phyloP scores from a whole-genome alignment of 768 basidiomycete species.

The Lactarius psammicola region DNA sequence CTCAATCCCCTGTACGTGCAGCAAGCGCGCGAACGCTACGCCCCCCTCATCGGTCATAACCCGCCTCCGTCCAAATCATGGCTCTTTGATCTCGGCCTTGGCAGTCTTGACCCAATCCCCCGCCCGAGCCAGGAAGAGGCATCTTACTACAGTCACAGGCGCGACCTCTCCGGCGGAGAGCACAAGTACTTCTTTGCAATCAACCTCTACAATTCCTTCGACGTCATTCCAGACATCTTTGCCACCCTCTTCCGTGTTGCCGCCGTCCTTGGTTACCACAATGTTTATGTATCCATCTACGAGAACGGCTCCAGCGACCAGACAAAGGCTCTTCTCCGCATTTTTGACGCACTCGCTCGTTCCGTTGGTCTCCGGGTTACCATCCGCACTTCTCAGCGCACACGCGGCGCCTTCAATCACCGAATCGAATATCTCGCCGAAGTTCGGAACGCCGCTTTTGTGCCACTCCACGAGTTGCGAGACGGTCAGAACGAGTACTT shows the following conservation, averaged over 20 bases:
- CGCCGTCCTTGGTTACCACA: conserved; percentile 91
- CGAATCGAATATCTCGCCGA: conserved; percentile 99
- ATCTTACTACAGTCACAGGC: conserved; percentile 36
- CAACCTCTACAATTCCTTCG: conserved; percentile 99
- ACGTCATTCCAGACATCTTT: conserved; percentile 96
- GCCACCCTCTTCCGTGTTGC: conserved; percentile 93
- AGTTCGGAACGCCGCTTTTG: conserved; percentile 97
- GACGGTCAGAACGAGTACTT: conserved; percentile 93
- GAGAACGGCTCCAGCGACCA: conserved; percentile 99
- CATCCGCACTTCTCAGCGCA: conserved; percentile 90
- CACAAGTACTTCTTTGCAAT: conserved; percentile 99
- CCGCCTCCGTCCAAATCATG: conserved; percentile 57
- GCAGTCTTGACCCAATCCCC: conserved; percentile 31
- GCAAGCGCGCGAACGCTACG: conserved; percentile 85
- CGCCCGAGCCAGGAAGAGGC: conserved; percentile 43
- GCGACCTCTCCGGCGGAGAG: conserved; percentile 46
- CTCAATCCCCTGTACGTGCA: conserved; percentile 82
- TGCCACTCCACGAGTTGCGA: conserved; percentile 89
- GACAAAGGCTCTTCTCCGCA: conserved; percentile 92
- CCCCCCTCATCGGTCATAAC: conserved; percentile 76
- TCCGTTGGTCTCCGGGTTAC: conserved; percentile 90
- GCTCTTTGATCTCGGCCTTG: conserved; percentile 54
- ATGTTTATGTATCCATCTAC: conserved; percentile 97
- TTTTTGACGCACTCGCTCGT: conserved; percentile 90
- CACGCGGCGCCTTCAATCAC: conserved; percentile 95